These are phyloP conservation scores for Trypanosoma caninum DNA, from an alignment of 208 protist genomes.

Conservation along the genomic window DNA sequence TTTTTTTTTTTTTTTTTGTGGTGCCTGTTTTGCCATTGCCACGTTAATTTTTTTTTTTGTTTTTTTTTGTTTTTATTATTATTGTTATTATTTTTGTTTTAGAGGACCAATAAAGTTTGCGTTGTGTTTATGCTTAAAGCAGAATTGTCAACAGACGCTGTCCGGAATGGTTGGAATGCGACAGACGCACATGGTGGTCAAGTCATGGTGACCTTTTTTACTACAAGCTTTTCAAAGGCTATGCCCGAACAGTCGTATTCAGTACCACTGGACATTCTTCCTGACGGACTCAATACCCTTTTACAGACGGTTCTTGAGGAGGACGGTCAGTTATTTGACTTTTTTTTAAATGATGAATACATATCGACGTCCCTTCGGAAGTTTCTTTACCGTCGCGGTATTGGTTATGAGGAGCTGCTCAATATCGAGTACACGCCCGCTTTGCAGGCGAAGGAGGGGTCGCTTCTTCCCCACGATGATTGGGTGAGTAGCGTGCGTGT, in stretches of 20 bases:
- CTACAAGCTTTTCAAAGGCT: conserved; percentile 49
- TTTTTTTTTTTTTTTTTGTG: background rate
- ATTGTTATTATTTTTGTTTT: background rate
- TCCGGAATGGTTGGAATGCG: background rate
- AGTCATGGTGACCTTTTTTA: conserved; percentile 78
- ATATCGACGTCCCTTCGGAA: conserved; percentile 69
- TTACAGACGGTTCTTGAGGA: conserved; percentile 65
- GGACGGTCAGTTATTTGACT: conserved; percentile 59
- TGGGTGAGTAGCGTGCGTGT: conserved; percentile 80
- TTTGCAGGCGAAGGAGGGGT: conserved; percentile 73
- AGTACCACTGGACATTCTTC: conserved; percentile 59
- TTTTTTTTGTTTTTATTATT: background rate
- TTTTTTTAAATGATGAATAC: conserved; percentile 78
- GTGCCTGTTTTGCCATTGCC: background rate
- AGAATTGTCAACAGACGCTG: background rate
- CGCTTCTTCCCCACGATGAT: conserved; percentile 81
- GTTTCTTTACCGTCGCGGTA: conserved; percentile 59
- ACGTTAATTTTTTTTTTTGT: background rate
- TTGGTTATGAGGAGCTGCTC: conserved; percentile 78
- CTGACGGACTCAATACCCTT: conserved; percentile 62
- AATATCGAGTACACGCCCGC: conserved; percentile 85
- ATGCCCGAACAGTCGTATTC: conserved; percentile 81
- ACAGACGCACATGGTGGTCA: conserved; percentile 35
- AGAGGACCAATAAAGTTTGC: background rate
- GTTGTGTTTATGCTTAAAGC: background rate